Conservation (phyloP, 805 yeast species). For the Candida anglica region DNA sequence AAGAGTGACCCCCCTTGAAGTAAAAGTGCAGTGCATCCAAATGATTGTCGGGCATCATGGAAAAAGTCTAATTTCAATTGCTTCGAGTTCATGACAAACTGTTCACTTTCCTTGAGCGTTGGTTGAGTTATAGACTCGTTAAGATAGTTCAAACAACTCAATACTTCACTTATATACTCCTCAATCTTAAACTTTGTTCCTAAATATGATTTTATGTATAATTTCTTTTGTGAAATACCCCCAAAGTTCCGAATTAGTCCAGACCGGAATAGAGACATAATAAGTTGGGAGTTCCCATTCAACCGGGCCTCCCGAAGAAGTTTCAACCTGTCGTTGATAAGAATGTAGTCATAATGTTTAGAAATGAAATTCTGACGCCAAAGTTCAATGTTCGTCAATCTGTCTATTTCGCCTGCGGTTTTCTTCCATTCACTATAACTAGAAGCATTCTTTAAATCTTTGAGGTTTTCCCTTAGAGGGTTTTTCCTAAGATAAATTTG, state of each 20-base stretch:
- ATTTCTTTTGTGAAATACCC: conserved; percentile 73
- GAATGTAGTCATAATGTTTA: conserved; percentile 74
- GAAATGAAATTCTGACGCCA: conserved; percentile 85
- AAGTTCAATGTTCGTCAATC: conserved; percentile 39
- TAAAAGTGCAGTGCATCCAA: conserved; percentile 87
- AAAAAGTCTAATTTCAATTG: conserved; percentile 71
- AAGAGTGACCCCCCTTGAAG: conserved; percentile 94
- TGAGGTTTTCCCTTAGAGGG: conserved; percentile 45
- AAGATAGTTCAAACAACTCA: conserved; percentile 60
- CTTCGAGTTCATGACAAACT: conserved; percentile 40
- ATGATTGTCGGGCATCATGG: conserved; percentile 80
- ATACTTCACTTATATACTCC: conserved; percentile 75
- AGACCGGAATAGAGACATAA: conserved; percentile 69
- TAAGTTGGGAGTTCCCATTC: conserved; percentile 49
- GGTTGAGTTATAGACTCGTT: conserved; percentile 35
- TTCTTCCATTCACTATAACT: conserved; percentile 71
- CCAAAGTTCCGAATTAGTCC: conserved; percentile 90
- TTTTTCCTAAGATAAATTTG: conserved; percentile 34
- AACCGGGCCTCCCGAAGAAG: conserved; percentile 59
- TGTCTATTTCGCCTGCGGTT: conserved; percentile 47
- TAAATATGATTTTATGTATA: conserved; percentile 76
- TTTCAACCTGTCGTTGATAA: conserved; percentile 72
- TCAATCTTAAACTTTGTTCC: conserved; percentile 91
- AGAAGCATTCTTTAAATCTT: conserved; percentile 46
- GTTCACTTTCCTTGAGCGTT: conserved; percentile 4